A percentile compares a stretch with the other conserved stretches of the same genome.
These are phyloP conservation scores for Solanum verrucosum DNA, from an alignment of 257 asterid genomes.

Conservation along the genomic window DNA sequence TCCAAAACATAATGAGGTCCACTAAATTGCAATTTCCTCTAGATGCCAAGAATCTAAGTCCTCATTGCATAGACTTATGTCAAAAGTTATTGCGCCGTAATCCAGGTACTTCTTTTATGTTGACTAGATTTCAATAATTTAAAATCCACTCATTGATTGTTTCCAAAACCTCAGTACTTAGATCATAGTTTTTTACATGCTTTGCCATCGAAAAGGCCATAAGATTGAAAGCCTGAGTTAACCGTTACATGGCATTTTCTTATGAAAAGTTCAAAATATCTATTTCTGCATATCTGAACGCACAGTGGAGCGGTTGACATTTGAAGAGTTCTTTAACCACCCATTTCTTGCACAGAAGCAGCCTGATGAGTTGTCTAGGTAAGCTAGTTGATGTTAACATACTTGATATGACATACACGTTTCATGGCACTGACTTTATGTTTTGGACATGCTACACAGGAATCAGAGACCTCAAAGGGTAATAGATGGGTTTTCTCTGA, in stretches of 20 bases:
- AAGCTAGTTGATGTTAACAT: constrained; percentile 10
- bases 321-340: constrained; percentile 88
- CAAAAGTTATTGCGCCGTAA: constrained; percentile 57
- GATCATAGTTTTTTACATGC: neutral
- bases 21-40: constrained; percentile 70
- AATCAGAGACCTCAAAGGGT: constrained; percentile 36
- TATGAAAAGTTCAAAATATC: neutral
- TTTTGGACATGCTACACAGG: constrained; percentile 14
- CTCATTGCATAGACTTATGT: constrained; percentile 69
- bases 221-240: neutral
- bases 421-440: neutral
- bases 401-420: neutral
- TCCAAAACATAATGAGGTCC: constrained; percentile 73
- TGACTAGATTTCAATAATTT: neutral
- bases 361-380: constrained; percentile 46
- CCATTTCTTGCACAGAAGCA: constrained; percentile 60
- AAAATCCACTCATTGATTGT: neutral
- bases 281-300: neutral
- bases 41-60: constrained; percentile 49
- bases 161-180: neutral
- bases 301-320: constrained; percentile 83
- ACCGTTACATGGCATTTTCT: neutral
- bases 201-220: neutral
- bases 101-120: constrained; percentile 46
- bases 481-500: constrained; percentile 34